Evolutionary conservation across 805 yeast species (phyloP), one percentile per base, ranked within the genome.

Genomic region (Starmerella stellata): DNA sequence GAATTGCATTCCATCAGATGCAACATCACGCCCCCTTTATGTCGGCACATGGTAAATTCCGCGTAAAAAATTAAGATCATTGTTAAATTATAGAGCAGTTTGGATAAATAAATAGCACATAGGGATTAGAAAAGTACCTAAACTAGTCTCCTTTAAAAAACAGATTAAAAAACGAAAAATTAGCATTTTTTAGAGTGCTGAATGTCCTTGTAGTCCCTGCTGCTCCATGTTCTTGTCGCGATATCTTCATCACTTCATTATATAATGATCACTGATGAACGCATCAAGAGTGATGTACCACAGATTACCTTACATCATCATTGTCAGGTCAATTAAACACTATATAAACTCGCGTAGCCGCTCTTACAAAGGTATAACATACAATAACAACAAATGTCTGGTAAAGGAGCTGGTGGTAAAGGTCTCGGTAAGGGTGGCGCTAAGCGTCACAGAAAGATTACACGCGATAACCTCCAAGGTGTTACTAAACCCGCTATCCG

Each of bases 401-500:
- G 96, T 66, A 85, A 95, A 75, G 98, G 98, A 62, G 87, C 90
- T 82, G 96, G 96, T 63, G 98, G 96, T 63, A 90, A 90, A 80
- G 98, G 98, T 70, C 75, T 90, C 59, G 98, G 98, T 62, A 90
- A 90, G 72, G 96, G 95, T 70, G 98, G 98, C 72, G 98, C 98
- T 59, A 87, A 87, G 78, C 83, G 98, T 70, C 98, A 87, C 83
- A 82, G 96, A 77, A 85, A 85, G 81, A 81, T 87, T 68, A 74
- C 85, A 53, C 85, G 96, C 75, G 98, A 90, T 68, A 90, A 87
- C 87, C 87, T 90, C 55, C 95, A 85, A 70, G 98, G 98, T 74
- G 87, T 87, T 64, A 87, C 98, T 49, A 87, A 87, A 76, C 98
- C 98, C 63, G 98, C 98, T 62, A 87, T 87, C 62, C 83, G 98